Evolutionary conservation across 805 yeast species (phyloP).

Genomic region (Saccharomyces mikatae): DNA sequence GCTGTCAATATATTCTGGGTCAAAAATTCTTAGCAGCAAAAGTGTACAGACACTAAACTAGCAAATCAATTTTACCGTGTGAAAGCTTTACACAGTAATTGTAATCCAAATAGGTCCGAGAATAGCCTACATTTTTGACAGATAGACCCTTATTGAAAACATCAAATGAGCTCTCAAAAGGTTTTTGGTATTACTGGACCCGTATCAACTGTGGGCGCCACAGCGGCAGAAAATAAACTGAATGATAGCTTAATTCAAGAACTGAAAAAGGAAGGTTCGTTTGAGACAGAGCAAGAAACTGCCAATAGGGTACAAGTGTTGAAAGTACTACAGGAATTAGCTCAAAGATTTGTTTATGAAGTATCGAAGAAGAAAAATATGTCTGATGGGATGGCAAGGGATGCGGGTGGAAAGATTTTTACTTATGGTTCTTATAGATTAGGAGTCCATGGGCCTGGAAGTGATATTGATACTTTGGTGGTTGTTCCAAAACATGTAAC

Average conservation of each 20-base stretch:
- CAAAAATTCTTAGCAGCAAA: background rate
- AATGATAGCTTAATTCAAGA: constrained; percentile 75
- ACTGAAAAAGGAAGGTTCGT: constrained; percentile 74
- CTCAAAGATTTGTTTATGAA: constrained; percentile 71
- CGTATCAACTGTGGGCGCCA: constrained; percentile 76
- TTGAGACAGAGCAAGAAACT: constrained; percentile 81
- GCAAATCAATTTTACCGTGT: background rate
- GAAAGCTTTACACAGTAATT: too few relatives aligned
- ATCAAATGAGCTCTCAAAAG: constrained; percentile 27
- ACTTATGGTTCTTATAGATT: constrained; percentile 90
- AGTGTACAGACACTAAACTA: background rate
- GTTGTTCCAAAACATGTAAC: constrained; percentile 95
- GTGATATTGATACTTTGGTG: constrained; percentile 94
- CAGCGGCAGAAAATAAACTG: constrained; percentile 64
- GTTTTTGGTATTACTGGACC: constrained; percentile 43
- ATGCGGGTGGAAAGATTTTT: constrained; percentile 96
- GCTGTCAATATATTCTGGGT: background rate
- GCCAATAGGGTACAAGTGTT: constrained; percentile 72
- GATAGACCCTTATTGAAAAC: too few relatives aligned
- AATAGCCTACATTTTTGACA: background rate
- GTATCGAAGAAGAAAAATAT: constrained; percentile 79
- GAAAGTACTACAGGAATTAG: constrained; percentile 58
- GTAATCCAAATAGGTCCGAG: background rate
- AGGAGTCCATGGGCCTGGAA: constrained; percentile 97
- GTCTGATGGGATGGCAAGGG: constrained; percentile 95